These are phyloP conservation scores for Colletotrichum sp. DNA, from an alignment of 2,329 filamentous ascomycete genomes.

Conservation along the genomic window DNA sequence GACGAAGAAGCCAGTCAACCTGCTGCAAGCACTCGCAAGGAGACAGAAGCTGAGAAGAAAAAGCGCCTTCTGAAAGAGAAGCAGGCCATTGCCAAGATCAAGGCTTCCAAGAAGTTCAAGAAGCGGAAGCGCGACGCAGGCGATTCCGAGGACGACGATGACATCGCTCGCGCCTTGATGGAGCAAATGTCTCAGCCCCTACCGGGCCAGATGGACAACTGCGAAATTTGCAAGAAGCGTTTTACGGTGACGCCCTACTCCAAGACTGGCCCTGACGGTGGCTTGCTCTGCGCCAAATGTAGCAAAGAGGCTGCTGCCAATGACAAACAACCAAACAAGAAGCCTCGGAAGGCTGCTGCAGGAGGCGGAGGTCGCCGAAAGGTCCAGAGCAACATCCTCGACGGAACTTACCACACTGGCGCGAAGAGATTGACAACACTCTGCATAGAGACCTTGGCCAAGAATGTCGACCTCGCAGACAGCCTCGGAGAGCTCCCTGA, in stretches of 20 bases:
- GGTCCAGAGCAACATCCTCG: conserved; percentile 82
- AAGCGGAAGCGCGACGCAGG: conserved; percentile 49
- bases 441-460: conserved; percentile 67
- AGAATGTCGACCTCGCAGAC: conserved; percentile 67
- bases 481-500: conserved; percentile 65
- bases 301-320: conserved; percentile 67
- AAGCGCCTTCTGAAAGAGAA: conserved; percentile 53
- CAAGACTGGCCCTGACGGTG: conserved; percentile 80
- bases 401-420: conserved; percentile 71
- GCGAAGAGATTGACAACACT: conserved; percentile 71
- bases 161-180: conserved; percentile 54
- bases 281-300: conserved; percentile 84
- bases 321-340: conserved; percentile 42
- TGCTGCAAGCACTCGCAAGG: conserved; percentile 23
- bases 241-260: conserved; percentile 95
- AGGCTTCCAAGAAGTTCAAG: conserved; percentile 63
- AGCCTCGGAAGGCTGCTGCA: conserved; percentile 25
- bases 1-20: conserved; percentile 22
- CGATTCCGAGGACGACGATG: conserved; percentile 54
- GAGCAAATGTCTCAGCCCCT: conserved; percentile 55
- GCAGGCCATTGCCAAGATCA: conserved; percentile 65
- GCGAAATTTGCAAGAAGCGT: conserved; percentile 81
- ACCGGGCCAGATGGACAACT: conserved; percentile 90
- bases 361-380: conserved; percentile 73
- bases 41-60: conserved; percentile 23